Base-by-base conservation (phyloP, 179 eudicot species). In the Silene noctiflora region DNA sequence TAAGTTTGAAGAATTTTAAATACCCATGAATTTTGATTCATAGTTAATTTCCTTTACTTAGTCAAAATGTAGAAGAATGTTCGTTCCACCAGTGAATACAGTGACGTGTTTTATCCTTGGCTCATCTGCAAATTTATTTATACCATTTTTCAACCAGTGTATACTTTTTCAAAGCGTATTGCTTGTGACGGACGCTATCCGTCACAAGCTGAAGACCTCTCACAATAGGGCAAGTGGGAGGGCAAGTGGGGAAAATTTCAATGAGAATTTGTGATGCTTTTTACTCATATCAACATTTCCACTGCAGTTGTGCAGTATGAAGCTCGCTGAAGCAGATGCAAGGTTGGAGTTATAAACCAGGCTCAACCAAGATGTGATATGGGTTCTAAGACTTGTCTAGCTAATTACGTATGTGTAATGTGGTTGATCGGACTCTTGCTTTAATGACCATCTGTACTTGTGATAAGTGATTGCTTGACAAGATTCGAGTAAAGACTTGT, bases 231-330 rank as follows among this genome's bases (percentile, higher is more conserved):
- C n/a, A n/a, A n/a, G n/a, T n/a, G n/a, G n/a, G n/a, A n/a, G n/a
- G n/a, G n/a, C n/a, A n/a, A n/a, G n/a, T n/a, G n/a, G n/a, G n/a
- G n/a, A n/a, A n/a, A n/a, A n/a, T n/a, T n/a, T n/a, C n/a, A n/a
- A n/a, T n/a, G n/a, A n/a, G n/a, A n/a, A n/a, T n/a, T n/a, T n/a
- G n/a, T n/a, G n/a, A n/a, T 25, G 46, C 11, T 24, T 59, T 21
- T 35, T 19, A 61, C 67, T 73, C 3, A 73, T 8, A n/a, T 3
- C 29, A 21, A 12, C n/a, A 12, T 21, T 48, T 51, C 12, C 33
- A 51, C 76, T 85, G 85, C 91, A 91, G 96, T 91, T 87, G 87
- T 89, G 74, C 92, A 87, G 78, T 89, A 91, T 39, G 90, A 89
- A 85, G 92, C 92, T 12, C 90, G 92, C 73, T 91, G 76, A 91